These are phyloP conservation scores for Xylaria sp. DNA, from an alignment of 2,329 filamentous ascomycete genomes.

Conservation along the genomic window DNA sequence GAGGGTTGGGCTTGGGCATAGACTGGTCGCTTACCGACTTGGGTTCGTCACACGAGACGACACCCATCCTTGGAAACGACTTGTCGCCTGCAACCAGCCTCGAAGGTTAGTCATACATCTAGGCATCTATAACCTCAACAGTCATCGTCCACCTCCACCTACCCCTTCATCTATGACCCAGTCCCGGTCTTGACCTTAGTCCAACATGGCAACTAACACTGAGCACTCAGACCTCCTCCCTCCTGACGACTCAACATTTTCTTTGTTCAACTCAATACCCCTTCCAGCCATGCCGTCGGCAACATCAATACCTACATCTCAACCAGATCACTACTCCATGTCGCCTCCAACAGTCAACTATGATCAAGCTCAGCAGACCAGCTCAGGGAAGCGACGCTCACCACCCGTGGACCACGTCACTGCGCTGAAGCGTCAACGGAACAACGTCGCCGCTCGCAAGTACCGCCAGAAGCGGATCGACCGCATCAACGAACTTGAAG, in stretches of 20 bases:
- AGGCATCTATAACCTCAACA: conserved; percentile 13
- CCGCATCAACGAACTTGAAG: conserved; percentile 70
- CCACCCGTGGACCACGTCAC: conserved; percentile 48
- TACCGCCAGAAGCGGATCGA: conserved; percentile 78
- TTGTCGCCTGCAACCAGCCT: conserved; percentile 40
- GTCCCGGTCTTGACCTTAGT: neutral
- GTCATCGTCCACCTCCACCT: conserved; percentile 3
- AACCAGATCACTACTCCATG: conserved; percentile 34
- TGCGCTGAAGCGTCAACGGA: conserved; percentile 69
- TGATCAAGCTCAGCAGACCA: conserved; percentile 42
- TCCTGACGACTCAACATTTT: conserved; percentile 40
- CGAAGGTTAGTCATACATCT: conserved; percentile 42
- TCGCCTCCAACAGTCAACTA: conserved; percentile 33
- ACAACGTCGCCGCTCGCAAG: conserved; percentile 76
- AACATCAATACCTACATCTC: conserved; percentile 29
- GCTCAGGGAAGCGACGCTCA: conserved; percentile 45
- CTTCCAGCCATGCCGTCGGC: conserved; percentile 34
- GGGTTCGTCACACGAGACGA: conserved; percentile 40
- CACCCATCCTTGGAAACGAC: conserved; percentile 41
- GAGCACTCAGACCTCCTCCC: conserved; percentile 40
- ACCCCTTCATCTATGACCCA: conserved; percentile 1
- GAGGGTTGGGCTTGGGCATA: conserved; percentile 29
- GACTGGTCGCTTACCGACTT: conserved; percentile 45
- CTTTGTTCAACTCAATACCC: conserved; percentile 39
- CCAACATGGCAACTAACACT: conserved; percentile 27